phyloP scores from a whole-genome alignment of 1,139 yeast genomes.

The Blastobotrys ciferrii region DNA sequence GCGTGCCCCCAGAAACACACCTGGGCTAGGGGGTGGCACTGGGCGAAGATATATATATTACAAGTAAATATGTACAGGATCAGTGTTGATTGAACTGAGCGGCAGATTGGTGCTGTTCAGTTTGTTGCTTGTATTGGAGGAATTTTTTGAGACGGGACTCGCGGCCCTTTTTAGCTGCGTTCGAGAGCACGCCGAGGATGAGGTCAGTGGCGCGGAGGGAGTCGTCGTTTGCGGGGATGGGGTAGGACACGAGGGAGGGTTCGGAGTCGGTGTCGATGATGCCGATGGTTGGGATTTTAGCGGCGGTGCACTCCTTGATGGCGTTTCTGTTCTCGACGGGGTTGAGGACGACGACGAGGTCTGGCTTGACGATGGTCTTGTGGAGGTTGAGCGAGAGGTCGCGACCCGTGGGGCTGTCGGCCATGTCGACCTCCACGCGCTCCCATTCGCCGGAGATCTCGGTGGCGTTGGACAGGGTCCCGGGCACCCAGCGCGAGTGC shows the following conservation, averaged over 20 bases:
- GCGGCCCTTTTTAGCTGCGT: constrained; percentile 80
- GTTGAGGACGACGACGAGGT: constrained; percentile 78
- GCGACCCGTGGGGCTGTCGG: constrained; percentile 59
- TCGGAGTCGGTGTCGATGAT: constrained; percentile 92
- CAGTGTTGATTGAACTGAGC: constrained; percentile 2
- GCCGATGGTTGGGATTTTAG: constrained; percentile 90
- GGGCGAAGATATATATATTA: not conserved
- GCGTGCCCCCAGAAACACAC: too few relatives aligned
- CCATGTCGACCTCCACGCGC: constrained; percentile 66
- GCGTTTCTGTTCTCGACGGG: constrained; percentile 86
- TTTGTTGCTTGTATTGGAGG: constrained; percentile 10
- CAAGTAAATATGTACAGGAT: not conserved
- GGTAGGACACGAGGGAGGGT: constrained; percentile 84
- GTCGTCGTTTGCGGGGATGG: constrained; percentile 96
- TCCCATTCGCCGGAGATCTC: constrained; percentile 62
- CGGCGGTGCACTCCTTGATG: constrained; percentile 74
- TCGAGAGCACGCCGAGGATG: constrained; percentile 77
- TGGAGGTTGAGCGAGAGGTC: constrained; percentile 43
- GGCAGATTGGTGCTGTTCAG: constrained; percentile 8
- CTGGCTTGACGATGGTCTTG: constrained; percentile 64
- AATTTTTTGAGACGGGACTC: constrained; percentile 51
- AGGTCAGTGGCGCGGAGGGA: constrained; percentile 78
- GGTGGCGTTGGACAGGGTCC: constrained; percentile 82
- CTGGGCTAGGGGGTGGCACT: too few relatives aligned
- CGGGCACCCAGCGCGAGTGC: constrained; percentile 88